Conservation (phyloP, 345 rosid genomes). For the Capsella bursapastoris region DNA sequence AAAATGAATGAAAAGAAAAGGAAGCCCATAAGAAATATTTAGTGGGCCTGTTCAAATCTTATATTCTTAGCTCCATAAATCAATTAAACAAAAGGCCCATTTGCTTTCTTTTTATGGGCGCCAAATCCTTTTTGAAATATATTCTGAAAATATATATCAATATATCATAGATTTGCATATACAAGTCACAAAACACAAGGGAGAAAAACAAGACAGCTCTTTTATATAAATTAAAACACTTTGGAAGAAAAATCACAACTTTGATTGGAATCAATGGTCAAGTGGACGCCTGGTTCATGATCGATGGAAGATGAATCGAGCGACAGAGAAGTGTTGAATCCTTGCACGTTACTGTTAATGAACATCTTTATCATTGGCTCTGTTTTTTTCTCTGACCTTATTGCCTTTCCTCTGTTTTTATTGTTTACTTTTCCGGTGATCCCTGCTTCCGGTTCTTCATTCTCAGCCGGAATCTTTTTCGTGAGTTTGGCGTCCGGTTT, state of each 20-base stretch:
- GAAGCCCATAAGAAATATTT: too few relatives aligned
- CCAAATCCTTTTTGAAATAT: too few relatives aligned
- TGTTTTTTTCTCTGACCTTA: slow-evolving; percentile 4
- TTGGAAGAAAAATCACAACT: slow-evolving; percentile 15
- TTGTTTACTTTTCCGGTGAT: background rate
- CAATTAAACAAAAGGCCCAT: too few relatives aligned
- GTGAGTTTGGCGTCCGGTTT: background rate
- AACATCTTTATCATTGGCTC: slow-evolving; percentile 22
- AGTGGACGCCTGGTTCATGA: slow-evolving; percentile 45
- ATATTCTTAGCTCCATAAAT: too few relatives aligned
- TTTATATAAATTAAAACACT: background rate
- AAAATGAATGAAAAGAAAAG: too few relatives aligned
- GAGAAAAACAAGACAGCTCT: too few relatives aligned
- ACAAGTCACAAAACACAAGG: too few relatives aligned
- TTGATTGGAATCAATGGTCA: slow-evolving; percentile 18
- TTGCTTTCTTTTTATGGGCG: too few relatives aligned
- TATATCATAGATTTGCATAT: too few relatives aligned
- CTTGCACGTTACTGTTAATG: slow-evolving; percentile 43
- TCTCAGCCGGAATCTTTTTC: background rate
- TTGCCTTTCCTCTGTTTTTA: background rate
- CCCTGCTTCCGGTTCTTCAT: background rate
- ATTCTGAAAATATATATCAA: too few relatives aligned
- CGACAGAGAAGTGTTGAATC: slow-evolving; percentile 41
- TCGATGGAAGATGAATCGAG: slow-evolving; percentile 37
- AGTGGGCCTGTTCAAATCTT: too few relatives aligned